Base-by-base conservation (phyloP, 352 stramenopile genomes). In the Phytophthora capsici region DNA sequence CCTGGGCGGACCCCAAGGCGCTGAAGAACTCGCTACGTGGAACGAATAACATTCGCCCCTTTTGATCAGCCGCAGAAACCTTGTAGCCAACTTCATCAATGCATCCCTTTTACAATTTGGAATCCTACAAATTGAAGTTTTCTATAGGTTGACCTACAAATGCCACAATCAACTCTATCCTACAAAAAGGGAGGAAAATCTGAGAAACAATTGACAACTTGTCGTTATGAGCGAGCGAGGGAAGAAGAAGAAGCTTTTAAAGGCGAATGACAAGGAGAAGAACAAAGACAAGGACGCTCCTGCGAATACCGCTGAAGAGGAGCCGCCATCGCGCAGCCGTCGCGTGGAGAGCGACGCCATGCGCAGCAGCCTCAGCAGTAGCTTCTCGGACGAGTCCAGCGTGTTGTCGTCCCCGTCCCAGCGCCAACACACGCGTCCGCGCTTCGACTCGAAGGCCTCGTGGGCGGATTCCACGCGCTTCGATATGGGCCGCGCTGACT, bases 1-100 rank as follows among this genome's bases (percentile, higher is more conserved):
- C 84, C 32, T 99, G 96, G 97, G 96, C 96, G 1, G 93, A 99
- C 77, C 89, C 96, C 1, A 97, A 93, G 63, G 86, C 92, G 51
- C 88, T 99, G 57, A 97, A 98, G 74, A 96, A 95, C 41, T 84
- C 79, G 34, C 77, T 99, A n/a, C 88, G 93, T 6, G 95, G 94
- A 16, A 97, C 94, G 23, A 82, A 71, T 49, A 88, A 84, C 60
- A 89, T 98, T 49, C 84, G 84, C 16, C 85, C 84, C 30, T 95
- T 95, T 63, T 95, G 44, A 80, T 22, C 6, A 32, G 17, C 25
- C 23, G 14, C 10, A 26, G 2, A 44, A 28, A 25, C 19, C 32
- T 25, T 0, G 19, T 47, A 28, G 9, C 22, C n/a, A 37, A 34
- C 43, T 13, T 14, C 12, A 46, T n/a, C 54, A 45, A 40, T 54